Percentiles rank a stretch among this genome's conserved stretches.
These are phyloP conservation scores for Shiraia sp. DNA, from an alignment of 2,329 filamentous ascomycete species.

Conservation along the genomic window DNA sequence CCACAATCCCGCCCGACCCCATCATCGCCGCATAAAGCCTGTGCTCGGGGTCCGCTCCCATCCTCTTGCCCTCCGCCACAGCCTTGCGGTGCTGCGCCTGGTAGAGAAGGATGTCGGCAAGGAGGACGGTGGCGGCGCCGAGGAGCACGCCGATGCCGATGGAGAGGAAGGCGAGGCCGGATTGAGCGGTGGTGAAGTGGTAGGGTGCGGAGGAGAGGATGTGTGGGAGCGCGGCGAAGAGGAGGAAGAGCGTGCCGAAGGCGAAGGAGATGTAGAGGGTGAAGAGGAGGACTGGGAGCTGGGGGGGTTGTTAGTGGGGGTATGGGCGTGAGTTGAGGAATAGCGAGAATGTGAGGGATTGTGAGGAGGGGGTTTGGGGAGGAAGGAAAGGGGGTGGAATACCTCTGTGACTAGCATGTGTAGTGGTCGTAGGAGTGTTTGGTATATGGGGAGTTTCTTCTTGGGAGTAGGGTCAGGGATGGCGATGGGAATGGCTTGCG, in stretches of 20 bases:
- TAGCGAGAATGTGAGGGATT: background rate
- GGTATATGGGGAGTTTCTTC: constrained; percentile 35
- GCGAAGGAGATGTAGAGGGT: constrained; percentile 42
- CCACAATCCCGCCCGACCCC: constrained; percentile 57
- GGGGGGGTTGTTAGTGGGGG: background rate
- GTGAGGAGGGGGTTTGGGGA: background rate
- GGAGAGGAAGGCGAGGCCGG: constrained; percentile 40
- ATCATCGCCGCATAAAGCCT: constrained; percentile 63
- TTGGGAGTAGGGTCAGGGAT: constrained; percentile 6
- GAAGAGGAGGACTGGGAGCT: constrained; percentile 42
- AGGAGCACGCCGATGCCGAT: constrained; percentile 38
- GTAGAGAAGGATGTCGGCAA: constrained; percentile 45
- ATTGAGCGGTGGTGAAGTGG: constrained; percentile 30
- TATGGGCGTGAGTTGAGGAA: background rate
- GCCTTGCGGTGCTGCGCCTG: constrained; percentile 33
- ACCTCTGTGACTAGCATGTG: constrained; percentile 48
- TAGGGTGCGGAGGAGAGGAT: constrained; percentile 39
- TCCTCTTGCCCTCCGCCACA: constrained; percentile 22
- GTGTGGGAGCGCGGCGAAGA: constrained; percentile 42
- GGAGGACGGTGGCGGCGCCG: constrained; percentile 31
- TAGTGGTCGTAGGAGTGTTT: constrained; percentile 56
- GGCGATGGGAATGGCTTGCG: constrained; percentile 30
- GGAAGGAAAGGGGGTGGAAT: background rate
- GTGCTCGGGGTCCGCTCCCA: constrained; percentile 59
- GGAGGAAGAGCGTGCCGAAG: constrained; percentile 41